phyloP scores from a whole-genome alignment of 225 moss, liverwort and hornwort species.

The Neckera pumila region DNA sequence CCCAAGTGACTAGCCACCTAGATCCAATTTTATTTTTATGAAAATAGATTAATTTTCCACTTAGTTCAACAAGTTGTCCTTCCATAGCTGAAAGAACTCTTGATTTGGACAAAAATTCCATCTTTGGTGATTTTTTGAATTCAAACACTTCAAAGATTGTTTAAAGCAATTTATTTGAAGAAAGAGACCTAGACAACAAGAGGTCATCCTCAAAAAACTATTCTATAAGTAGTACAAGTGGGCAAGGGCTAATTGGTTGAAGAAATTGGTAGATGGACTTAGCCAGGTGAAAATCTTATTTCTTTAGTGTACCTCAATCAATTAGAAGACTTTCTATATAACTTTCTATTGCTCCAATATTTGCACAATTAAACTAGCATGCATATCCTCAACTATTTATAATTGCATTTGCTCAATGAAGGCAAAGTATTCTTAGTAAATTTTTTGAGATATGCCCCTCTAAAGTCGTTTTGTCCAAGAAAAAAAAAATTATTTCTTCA shows the following conservation, averaged over 20 bases:
- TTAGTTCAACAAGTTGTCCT: too few species aligned
- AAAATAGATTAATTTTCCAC: too few species aligned
- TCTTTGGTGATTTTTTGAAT: background rate
- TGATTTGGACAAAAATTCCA: background rate
- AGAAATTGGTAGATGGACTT: background rate
- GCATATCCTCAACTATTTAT: background rate
- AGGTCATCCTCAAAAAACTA: background rate
- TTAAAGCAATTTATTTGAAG: fast-evolving
- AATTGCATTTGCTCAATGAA: background rate
- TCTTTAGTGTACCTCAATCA: fast-evolving
- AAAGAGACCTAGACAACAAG: background rate
- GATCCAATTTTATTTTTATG: too few species aligned
- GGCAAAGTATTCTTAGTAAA: background rate
- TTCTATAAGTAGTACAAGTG: background rate
- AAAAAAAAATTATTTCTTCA: background rate
- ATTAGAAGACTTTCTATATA: too few species aligned
- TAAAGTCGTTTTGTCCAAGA: background rate
- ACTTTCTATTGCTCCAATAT: background rate
- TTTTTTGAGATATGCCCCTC: background rate
- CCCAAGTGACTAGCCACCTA: too few species aligned
- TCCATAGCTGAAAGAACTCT: too few species aligned
- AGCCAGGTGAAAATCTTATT: background rate
- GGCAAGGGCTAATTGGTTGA: background rate
- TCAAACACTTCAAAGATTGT: background rate
- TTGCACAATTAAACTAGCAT: background rate